Conservation (phyloP, 768 basidiomycete species). For the Russula sp. region DNA sequence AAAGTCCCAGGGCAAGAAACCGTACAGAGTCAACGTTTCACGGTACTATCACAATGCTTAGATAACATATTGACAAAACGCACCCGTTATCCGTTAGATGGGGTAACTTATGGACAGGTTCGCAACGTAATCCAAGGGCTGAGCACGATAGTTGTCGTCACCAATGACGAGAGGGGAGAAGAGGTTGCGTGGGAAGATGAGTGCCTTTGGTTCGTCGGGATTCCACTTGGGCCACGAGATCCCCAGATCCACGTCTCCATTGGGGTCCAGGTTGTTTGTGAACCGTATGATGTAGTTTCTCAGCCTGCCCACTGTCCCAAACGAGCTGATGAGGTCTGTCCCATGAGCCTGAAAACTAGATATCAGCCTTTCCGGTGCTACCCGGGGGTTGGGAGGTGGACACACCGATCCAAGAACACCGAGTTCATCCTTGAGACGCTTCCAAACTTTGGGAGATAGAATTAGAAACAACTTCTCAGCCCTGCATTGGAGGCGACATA, state of each 20-base stretch:
- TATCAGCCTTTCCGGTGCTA: not conserved
- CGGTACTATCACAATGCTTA: not conserved
- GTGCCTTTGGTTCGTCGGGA: constrained; percentile 5
- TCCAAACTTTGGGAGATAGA: constrained; percentile 3
- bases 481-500: not conserved
- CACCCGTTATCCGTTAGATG: not conserved
- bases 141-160: constrained; percentile 16
- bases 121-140: constrained; percentile 5
- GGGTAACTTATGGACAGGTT: constrained; percentile 17
- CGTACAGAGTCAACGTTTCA: not conserved
- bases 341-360: not conserved
- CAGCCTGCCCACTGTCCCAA: constrained; percentile 6
- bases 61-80: not conserved
- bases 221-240: constrained; percentile 19
- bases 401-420: constrained; percentile 19
- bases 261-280: constrained; percentile 17
- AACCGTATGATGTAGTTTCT: constrained; percentile 20
- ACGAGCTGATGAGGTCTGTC: constrained; percentile 13
- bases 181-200: constrained; percentile 7
- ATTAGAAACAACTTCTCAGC: too few species aligned
- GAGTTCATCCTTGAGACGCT: constrained; percentile 13
- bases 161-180: constrained; percentile 4
- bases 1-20: not conserved
- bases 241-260: constrained; percentile 4
- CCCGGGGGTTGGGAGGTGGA: not conserved